Conservation (phyloP, 192 early-diverging fungal genomes). For the Entomortierella beljakovae region DNA sequence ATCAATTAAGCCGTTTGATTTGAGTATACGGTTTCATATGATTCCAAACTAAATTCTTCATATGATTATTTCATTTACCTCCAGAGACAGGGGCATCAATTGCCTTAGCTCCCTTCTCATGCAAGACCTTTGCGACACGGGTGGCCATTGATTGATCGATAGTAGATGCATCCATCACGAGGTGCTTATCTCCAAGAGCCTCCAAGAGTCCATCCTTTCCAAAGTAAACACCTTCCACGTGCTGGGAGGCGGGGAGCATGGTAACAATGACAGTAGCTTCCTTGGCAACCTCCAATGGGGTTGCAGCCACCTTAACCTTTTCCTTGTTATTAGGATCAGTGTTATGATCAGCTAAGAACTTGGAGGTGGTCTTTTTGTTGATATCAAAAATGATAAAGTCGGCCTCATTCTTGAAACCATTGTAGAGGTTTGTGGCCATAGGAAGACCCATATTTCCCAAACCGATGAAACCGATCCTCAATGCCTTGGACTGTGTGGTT, state of each 20-base stretch:
- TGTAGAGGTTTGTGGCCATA: conserved; percentile 90
- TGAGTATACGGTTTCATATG: not conserved
- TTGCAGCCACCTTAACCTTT: conserved; percentile 65
- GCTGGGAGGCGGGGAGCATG: conserved; percentile 88
- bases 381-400: conserved; percentile 83
- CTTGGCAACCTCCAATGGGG: conserved; percentile 78
- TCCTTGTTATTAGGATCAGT: conserved; percentile 41
- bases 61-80: conserved; percentile 59
- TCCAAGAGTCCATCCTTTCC: conserved; percentile 73
- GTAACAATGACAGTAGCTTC: conserved; percentile 84
- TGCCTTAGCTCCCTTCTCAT: conserved; percentile 69
- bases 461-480: conserved; percentile 87
- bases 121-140: conserved; percentile 73
- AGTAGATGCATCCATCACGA: conserved; percentile 92
- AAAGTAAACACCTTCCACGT: conserved; percentile 88
- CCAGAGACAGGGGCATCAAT: conserved; percentile 97
- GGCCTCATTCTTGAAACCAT: conserved; percentile 60
- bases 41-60: not conserved
- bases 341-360: conserved; percentile 65
- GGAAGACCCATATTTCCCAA: conserved; percentile 92
- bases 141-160: conserved; percentile 87
- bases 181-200: conserved; percentile 57
- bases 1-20: not conserved
- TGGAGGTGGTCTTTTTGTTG: conserved; percentile 62
- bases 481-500: conserved; percentile 37